Evolutionary conservation across 305 asterid species (phyloP).

Genomic region (Andrographis paniculata): DNA sequence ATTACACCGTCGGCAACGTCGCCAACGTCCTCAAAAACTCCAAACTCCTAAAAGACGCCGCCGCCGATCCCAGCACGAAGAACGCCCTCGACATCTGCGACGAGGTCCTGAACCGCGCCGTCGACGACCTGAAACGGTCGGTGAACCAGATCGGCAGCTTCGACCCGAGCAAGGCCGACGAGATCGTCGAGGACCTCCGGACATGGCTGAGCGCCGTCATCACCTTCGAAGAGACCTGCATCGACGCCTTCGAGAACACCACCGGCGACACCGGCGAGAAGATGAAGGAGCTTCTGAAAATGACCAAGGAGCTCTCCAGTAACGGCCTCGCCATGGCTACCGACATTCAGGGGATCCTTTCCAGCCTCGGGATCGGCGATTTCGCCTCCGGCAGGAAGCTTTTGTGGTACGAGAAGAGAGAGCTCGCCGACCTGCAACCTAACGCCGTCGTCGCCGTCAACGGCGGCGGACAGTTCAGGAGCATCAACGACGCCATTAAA

Average conservation of each 20-base stretch:
- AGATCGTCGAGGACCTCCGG: slow-evolving; percentile 48
- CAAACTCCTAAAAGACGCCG: slow-evolving; percentile 29
- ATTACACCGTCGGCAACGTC: slow-evolving; percentile 30
- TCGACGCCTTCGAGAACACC: slow-evolving; percentile 75
- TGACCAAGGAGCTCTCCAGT: slow-evolving; percentile 52
- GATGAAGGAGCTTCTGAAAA: slow-evolving; percentile 36
- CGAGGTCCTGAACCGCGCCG: slow-evolving; percentile 41
- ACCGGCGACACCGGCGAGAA: slow-evolving; percentile 64
- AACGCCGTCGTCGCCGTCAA: slow-evolving; percentile 50
- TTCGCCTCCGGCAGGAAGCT: neutral
- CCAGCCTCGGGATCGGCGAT: slow-evolving; percentile 23
- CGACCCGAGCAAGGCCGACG: slow-evolving; percentile 30
- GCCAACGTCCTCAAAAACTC: slow-evolving; percentile 36
- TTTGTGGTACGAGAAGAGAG: slow-evolving; percentile 24
- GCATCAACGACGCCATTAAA: slow-evolving; percentile 38
- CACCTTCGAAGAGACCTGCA: slow-evolving; percentile 62
- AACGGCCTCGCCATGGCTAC: slow-evolving; percentile 72
- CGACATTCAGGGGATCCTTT: slow-evolving; percentile 30
- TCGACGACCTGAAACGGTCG: slow-evolving; percentile 55
- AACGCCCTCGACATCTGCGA: slow-evolving; percentile 54
- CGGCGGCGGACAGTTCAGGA: slow-evolving; percentile 56
- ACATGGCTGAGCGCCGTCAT: slow-evolving; percentile 81
- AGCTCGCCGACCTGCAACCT: slow-evolving; percentile 25
- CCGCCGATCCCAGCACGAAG: slow-evolving; percentile 39
- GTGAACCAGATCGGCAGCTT: slow-evolving; percentile 31